Conservation (phyloP, 768 basidiomycete genomes). For the Termitomyces eurrhizus region DNA sequence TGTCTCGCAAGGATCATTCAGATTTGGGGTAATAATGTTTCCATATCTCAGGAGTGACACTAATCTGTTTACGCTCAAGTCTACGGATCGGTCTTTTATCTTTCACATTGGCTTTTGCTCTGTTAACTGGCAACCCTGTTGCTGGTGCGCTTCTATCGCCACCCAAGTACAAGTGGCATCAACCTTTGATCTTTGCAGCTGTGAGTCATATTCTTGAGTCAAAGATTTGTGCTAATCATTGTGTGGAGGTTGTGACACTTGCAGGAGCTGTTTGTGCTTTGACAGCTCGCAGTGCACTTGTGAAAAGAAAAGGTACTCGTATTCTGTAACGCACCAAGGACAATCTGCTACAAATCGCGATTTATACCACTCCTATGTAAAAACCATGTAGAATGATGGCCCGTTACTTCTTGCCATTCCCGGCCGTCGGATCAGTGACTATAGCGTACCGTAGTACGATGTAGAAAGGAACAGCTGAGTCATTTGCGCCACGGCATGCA, state of each 20-base stretch:
- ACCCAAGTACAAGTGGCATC: constrained; percentile 33
- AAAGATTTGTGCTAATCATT: background rate
- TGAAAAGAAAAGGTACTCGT: constrained; percentile 25
- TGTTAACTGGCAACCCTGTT: constrained; percentile 49
- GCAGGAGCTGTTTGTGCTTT: constrained; percentile 29
- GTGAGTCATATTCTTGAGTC: constrained; percentile 23
- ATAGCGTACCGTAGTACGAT: background rate
- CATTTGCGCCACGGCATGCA: background rate
- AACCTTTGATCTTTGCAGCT: constrained; percentile 41
- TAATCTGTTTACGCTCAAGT: constrained; percentile 19
- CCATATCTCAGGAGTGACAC: background rate
- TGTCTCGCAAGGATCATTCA: constrained; percentile 35
- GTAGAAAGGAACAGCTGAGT: no score
- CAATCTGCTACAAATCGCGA: background rate
- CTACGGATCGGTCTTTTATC: constrained; percentile 44
- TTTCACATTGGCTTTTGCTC: constrained; percentile 39
- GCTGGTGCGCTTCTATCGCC: constrained; percentile 44
- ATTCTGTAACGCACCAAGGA: constrained; percentile 8
- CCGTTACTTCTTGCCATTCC: background rate
- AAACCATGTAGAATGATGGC: background rate
- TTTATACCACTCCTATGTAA: background rate
- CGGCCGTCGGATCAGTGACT: background rate
- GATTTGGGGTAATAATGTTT: constrained; percentile 38
- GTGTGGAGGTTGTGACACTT: constrained; percentile 28
- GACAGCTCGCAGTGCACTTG: constrained; percentile 27